Evolutionary conservation across 305 asterid genomes (phyloP).

Genomic region (Fraxinus platypoda): DNA sequence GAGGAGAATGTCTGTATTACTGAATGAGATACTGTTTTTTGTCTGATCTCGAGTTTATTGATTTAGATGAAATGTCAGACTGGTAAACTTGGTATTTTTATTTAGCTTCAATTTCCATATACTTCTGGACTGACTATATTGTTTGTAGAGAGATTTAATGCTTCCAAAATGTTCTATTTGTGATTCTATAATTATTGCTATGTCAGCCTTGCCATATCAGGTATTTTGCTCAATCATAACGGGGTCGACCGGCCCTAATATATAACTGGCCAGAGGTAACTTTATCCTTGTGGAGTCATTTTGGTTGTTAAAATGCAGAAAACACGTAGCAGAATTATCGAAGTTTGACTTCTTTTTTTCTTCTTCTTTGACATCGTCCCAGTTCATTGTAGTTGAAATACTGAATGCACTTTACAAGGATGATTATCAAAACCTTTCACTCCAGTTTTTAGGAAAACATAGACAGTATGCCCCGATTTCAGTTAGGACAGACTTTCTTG

Average conservation of each 20-base stretch:
- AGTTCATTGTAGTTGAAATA: not conserved
- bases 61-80: not conserved
- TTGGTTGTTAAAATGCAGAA: not conserved
- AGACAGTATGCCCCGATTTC: not conserved
- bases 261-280: not conserved
- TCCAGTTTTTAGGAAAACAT: not conserved
- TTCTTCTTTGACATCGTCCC: not conserved
- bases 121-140: not conserved
- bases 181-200: not conserved
- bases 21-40: not conserved
- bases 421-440: not conserved
- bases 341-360: not conserved
- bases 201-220: not conserved
- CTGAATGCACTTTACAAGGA: not conserved
- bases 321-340: not conserved
- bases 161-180: not conserved
- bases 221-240: not conserved
- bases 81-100: not conserved
- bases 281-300: not conserved
- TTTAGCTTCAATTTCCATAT: not conserved
- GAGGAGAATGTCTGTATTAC: not conserved
- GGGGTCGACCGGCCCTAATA: not conserved
- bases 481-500: not conserved
- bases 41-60: not conserved
- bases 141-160: not conserved